A percentile compares a stretch with the other conserved stretches of the same genome.
Conservation (phyloP, 176 grass and related monocot species). For the Aechmea fasciata region DNA sequence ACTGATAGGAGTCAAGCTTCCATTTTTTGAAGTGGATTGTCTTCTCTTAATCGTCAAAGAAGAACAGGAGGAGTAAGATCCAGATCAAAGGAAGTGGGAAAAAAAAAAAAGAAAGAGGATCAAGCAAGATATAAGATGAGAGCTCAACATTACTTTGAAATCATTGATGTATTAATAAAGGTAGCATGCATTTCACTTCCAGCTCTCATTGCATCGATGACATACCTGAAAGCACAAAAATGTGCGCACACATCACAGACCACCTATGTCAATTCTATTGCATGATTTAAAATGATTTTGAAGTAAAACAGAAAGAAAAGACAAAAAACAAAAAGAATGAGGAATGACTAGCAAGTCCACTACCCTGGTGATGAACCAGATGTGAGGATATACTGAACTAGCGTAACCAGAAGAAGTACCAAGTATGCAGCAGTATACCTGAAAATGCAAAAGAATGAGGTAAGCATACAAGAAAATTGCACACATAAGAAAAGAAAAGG, state of each 20-base stretch:
- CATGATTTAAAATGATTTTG: neutral
- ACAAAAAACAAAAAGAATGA: conserved; percentile 6
- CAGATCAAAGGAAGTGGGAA: neutral
- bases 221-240: conserved; percentile 46
- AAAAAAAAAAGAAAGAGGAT: neutral
- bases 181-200: conserved; percentile 50
- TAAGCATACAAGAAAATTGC: neutral
- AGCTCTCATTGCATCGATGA: conserved; percentile 61
- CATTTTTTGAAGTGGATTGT: conserved; percentile 79
- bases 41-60: conserved; percentile 99
- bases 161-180: conserved; percentile 43
- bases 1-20: conserved; percentile 26
- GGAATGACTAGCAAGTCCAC: conserved; percentile 3
- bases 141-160: conserved; percentile 63
- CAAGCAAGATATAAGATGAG: neutral
- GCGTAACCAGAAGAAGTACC: conserved; percentile 44
- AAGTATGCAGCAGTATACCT: conserved; percentile 69
- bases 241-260: neutral
- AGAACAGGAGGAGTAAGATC: neutral
- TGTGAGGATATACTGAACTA: conserved; percentile 73
- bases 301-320: neutral
- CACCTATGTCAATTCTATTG: neutral
- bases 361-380: conserved; percentile 81
- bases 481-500: neutral
- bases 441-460: conserved; percentile 19